Evolutionary conservation across 1,284 basidiomycete species (phyloP).

Genomic region (Naganishia liquefaciens): DNA sequence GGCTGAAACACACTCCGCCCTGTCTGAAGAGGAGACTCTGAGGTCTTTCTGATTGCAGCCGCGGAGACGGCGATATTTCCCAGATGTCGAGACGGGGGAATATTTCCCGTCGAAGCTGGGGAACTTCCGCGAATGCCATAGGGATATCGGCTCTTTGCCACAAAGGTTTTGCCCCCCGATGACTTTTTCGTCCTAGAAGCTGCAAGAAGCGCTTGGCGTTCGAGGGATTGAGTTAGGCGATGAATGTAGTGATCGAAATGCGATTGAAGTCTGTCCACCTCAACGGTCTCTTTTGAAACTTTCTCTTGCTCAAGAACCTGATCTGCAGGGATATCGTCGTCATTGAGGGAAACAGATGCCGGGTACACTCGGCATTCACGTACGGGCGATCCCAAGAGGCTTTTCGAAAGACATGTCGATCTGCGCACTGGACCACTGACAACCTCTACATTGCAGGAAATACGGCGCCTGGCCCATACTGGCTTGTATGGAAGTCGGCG

Average conservation of each 20-base stretch:
- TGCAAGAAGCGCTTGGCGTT: slow-evolving; percentile 1
- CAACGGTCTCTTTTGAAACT: slow-evolving; percentile 75
- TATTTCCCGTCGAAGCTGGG: neutral
- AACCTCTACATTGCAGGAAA: slow-evolving; percentile 85
- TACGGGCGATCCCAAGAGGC: slow-evolving; percentile 87
- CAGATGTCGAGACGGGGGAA: slow-evolving; percentile 22
- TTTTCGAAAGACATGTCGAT: slow-evolving; percentile 93
- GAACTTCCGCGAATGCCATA: neutral
- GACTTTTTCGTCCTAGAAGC: slow-evolving; percentile 13
- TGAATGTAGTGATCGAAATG: slow-evolving; percentile 81
- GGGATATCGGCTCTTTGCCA: neutral
- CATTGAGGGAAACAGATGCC: neutral
- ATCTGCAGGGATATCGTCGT: slow-evolving; percentile 57
- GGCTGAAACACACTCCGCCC: neutral
- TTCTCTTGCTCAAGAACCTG: slow-evolving; percentile 86
- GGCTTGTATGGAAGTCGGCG: slow-evolving; percentile 53
- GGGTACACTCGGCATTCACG: slow-evolving; percentile 39
- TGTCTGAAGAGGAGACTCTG: neutral
- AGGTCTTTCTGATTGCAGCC: neutral
- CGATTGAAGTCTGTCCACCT: slow-evolving; percentile 89
- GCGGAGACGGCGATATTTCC: slow-evolving; percentile 7
- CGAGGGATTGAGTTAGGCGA: slow-evolving; percentile 34
- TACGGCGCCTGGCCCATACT: slow-evolving; percentile 77
- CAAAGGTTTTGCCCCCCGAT: neutral
- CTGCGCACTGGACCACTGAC: slow-evolving; percentile 90